Conservation (phyloP, 495 filamentous ascomycete genomes). For the Aspergillus carlsbadensis region DNA sequence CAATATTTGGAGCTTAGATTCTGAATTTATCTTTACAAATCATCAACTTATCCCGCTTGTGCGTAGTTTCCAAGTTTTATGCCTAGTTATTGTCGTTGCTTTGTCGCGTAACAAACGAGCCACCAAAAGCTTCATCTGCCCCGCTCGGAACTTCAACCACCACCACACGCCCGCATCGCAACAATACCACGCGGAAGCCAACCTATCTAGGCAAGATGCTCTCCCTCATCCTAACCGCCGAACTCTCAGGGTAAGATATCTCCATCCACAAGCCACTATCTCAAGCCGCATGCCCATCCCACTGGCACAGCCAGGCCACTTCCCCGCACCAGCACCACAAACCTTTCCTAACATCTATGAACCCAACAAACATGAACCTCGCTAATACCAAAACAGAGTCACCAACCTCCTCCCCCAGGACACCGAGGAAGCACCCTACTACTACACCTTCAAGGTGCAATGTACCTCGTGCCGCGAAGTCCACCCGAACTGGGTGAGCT, state of each 20-base stretch:
- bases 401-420: conserved; percentile 86
- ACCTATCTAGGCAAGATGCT: conserved; percentile 59
- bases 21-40: not conserved
- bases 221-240: conserved; percentile 74
- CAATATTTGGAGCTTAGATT: conserved; percentile 5
- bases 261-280: no score
- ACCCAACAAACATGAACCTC: no score
- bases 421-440: conserved; percentile 76
- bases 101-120: not conserved
- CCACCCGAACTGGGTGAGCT: conserved; percentile 82
- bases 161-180: not conserved
- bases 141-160: conserved; percentile 16
- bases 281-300: no score
- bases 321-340: conserved; percentile 7
- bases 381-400: conserved; percentile 56
- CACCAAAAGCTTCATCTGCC: conserved; percentile 11
- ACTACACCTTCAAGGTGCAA: conserved; percentile 95
- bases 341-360: conserved; percentile 13
- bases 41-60: not conserved
- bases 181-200: not conserved
- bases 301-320: not conserved
- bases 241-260: conserved; percentile 74
- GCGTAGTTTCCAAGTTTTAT: not conserved
- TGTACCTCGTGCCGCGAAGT: conserved; percentile 92
- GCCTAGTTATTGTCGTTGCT: not conserved